A percentile compares a stretch with the other conserved stretches of the same genome.
These are phyloP conservation scores for Xanthoconium stramineum DNA, from an alignment of 768 basidiomycete genomes.

Conservation along the genomic window DNA sequence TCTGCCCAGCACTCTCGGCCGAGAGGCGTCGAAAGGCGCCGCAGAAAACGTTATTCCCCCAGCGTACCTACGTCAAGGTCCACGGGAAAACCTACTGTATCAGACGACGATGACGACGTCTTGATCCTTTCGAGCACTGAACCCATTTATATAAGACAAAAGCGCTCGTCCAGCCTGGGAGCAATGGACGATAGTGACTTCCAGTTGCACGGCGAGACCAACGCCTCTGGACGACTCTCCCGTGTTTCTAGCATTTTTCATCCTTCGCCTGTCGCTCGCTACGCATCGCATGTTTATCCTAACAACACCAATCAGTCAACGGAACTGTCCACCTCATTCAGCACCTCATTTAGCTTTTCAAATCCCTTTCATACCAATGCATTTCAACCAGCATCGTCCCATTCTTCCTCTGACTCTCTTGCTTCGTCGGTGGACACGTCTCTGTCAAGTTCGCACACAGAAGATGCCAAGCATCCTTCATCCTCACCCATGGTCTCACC, in stretches of 20 bases:
- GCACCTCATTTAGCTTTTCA: conserved; percentile 26
- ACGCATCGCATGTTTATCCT: conserved; percentile 12
- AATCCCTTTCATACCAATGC: conserved; percentile 24
- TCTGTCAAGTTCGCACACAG: conserved; percentile 1
- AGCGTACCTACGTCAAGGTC: conserved; percentile 15
- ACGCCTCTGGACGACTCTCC: conserved; percentile 21
- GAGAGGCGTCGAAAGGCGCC: conserved; percentile 40
- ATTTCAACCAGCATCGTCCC: conserved; percentile 20
- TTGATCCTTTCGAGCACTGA: conserved; percentile 45
- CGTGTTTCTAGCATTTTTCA: conserved; percentile 23
- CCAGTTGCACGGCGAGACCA: conserved; percentile 11
- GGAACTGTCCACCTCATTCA: conserved; percentile 21
- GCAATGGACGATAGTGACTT: conserved; percentile 38
- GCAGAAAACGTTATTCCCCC: conserved; percentile 38
- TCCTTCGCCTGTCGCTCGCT: conserved; percentile 9
- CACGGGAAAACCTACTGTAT: conserved; percentile 19
- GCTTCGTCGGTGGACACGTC: conserved; percentile 7
- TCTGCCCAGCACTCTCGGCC: conserved; percentile 36
- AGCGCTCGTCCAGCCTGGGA: conserved; percentile 45
- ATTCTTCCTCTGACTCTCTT: conserved; percentile 19
- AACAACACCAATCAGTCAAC: conserved; percentile 12
- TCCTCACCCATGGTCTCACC: conserved; percentile 10
- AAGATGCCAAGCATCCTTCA: conserved; percentile 5
- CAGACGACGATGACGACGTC: conserved; percentile 51
- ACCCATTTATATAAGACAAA: conserved; percentile 28